A percentile compares a stretch with the other conserved stretches of the same genome.
phyloP scores from a whole-genome alignment of 805 yeast genomes.

The Suhomyces faveliae region DNA sequence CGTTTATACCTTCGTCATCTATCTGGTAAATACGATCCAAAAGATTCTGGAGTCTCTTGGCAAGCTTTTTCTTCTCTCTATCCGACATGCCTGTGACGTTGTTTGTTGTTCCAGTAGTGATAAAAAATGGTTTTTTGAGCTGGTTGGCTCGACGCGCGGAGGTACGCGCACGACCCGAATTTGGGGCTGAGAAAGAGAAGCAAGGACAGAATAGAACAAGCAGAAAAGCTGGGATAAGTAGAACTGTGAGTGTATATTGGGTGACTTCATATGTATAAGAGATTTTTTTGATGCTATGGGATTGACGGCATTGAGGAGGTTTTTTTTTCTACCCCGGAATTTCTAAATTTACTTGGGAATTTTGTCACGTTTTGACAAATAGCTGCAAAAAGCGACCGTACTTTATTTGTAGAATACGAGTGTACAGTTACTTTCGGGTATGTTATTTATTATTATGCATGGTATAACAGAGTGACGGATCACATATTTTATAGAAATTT shows the following conservation, averaged over 20 bases:
- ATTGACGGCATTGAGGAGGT: no score
- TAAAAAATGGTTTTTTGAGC: constrained; percentile 1
- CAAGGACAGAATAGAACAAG: background rate
- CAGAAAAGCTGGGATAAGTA: background rate
- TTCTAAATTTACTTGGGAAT: no score
- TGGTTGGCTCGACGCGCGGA: constrained; percentile 2
- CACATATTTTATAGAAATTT: constrained; percentile 1
- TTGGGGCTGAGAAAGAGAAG: background rate
- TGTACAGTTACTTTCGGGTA: background rate
- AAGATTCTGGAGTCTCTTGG: constrained; percentile 28
- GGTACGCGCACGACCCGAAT: background rate
- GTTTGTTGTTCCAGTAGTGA: constrained; percentile 1
- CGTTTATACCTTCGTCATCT: constrained; percentile 45
- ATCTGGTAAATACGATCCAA: constrained; percentile 42
- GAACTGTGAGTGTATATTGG: background rate
- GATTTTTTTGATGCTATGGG: no score
- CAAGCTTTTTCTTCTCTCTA: constrained; percentile 38
- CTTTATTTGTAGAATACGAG: no score
- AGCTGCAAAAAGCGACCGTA: background rate
- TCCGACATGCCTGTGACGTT: constrained; percentile 28
- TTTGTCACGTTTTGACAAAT: background rate
- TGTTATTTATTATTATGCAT: background rate
- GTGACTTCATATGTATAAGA: background rate
- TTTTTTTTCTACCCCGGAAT: no score
- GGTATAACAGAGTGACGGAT: background rate